Evolutionary conservation across 169 alveolate species (phyloP).

Genomic region (Plasmodium gonderi): DNA sequence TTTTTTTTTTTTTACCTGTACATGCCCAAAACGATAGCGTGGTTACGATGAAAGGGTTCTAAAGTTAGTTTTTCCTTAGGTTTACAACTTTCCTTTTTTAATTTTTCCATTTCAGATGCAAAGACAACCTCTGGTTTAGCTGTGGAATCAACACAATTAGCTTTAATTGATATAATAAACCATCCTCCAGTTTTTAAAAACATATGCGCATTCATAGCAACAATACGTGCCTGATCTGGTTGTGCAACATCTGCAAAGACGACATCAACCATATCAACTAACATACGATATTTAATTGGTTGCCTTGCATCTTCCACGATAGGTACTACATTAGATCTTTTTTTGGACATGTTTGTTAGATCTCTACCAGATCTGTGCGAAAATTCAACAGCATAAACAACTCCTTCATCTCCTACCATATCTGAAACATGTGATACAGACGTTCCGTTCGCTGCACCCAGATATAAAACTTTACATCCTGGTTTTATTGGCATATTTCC

Average conservation of each 20-base stretch:
- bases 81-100: conserved; percentile 94
- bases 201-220: conserved; percentile 95
- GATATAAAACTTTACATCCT: conserved; percentile 96
- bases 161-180: conserved; percentile 98
- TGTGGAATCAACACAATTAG: conserved; percentile 98
- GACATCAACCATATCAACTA: conserved; percentile 98
- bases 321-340: conserved; percentile 98
- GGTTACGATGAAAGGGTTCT: conserved; percentile 99
- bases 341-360: conserved; percentile 98
- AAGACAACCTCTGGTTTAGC: conserved; percentile 98
- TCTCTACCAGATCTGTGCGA: conserved; percentile 98
- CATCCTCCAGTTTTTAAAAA: conserved; percentile 98
- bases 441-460: conserved; percentile 99
- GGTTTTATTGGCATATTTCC: conserved; percentile 97
- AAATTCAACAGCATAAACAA: conserved; percentile 99
- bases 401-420: conserved; percentile 98
- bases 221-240: conserved; percentile 98
- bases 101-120: conserved; percentile 91
- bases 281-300: conserved; percentile 98
- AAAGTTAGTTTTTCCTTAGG: conserved; percentile 97
- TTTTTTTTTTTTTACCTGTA: conserved; percentile 92
- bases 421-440: conserved; percentile 99
- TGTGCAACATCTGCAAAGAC: conserved; percentile 99
- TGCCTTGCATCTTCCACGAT: conserved; percentile 99
- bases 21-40: conserved; percentile 97